Conservation (phyloP, 352 stramenopile species). For the Phytophthora tentaculata region DNA sequence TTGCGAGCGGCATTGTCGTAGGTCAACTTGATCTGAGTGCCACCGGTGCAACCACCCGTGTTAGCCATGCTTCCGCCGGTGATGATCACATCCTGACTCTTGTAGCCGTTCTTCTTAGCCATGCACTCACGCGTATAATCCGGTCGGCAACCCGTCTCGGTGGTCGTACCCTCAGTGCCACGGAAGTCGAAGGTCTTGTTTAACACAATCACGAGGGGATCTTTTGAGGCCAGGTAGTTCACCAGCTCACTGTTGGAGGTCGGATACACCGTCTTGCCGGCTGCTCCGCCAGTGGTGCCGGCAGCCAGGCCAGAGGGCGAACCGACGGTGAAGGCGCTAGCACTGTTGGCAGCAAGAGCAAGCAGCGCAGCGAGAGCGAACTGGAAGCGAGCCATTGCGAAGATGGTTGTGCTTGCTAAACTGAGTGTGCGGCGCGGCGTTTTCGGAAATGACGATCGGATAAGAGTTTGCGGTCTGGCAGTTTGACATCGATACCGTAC, state of each 20-base stretch:
- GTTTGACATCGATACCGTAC: no score
- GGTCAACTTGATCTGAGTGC: slow-evolving; percentile 21
- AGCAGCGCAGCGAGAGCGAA: slow-evolving; percentile 6
- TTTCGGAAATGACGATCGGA: slow-evolving; percentile 23
- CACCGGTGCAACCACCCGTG: slow-evolving; percentile 29
- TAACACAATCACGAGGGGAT: slow-evolving; percentile 36
- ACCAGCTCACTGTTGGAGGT: slow-evolving; percentile 38
- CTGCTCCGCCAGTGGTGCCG: slow-evolving; percentile 38
- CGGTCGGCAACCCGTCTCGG: slow-evolving; percentile 24
- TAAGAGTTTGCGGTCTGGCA: background rate
- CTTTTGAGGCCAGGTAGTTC: slow-evolving; percentile 9
- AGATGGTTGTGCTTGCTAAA: background rate
- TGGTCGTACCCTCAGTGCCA: slow-evolving; percentile 30
- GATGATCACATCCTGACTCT: slow-evolving; percentile 48
- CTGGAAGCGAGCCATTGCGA: slow-evolving; percentile 17
- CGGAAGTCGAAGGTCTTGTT: slow-evolving; percentile 41
- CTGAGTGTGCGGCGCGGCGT: slow-evolving; percentile 14
- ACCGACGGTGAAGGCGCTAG: slow-evolving; percentile 20
- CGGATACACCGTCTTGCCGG: slow-evolving; percentile 34
- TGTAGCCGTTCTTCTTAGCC: slow-evolving; percentile 46
- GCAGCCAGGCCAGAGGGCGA: slow-evolving; percentile 31
- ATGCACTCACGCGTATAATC: slow-evolving; percentile 33
- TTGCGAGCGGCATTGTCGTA: slow-evolving; percentile 34
- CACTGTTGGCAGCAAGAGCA: slow-evolving; percentile 9
- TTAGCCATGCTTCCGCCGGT: slow-evolving; percentile 27